phyloP scores from a whole-genome alignment of 2,329 filamentous ascomycete species.

The Neocucurbitaria cava region DNA sequence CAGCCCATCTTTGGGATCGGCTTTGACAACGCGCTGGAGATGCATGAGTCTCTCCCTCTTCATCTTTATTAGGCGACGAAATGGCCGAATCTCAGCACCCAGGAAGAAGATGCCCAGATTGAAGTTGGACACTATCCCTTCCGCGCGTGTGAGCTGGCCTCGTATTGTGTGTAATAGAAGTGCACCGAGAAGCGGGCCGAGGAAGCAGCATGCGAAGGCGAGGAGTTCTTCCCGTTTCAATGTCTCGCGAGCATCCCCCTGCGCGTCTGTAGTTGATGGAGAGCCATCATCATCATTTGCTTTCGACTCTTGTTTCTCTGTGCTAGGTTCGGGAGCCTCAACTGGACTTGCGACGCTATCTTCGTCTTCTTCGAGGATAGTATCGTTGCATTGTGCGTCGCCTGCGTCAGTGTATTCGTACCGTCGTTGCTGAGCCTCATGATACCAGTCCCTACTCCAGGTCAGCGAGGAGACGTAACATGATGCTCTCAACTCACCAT shows the following conservation, averaged over 20 bases:
- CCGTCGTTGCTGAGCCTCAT: conserved; percentile 53
- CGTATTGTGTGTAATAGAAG: conserved; percentile 84
- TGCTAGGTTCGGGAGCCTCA: conserved; percentile 15
- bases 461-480: conserved; percentile 7
- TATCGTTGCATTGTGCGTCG: conserved; percentile 24
- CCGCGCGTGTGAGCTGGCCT: conserved; percentile 80
- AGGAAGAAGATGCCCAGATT: conserved; percentile 91
- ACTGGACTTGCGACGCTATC: conserved; percentile 19
- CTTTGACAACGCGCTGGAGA: conserved; percentile 73
- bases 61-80: conserved; percentile 81
- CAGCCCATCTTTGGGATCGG: conserved; percentile 26
- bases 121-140: conserved; percentile 88
- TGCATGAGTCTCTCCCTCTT: conserved; percentile 80
- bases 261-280: conserved; percentile 19
- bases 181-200: conserved; percentile 79
- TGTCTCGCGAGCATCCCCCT: conserved; percentile 61
- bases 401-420: conserved; percentile 36
- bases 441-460: conserved; percentile 59
- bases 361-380: conserved; percentile 41
- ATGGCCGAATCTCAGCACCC: conserved; percentile 82
- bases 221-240: conserved; percentile 77
- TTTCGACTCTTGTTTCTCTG: conserved; percentile 17
- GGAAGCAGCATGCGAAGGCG: conserved; percentile 79
- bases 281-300: conserved; percentile 1
- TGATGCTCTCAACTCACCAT: conserved; percentile 64